phyloP scores from a whole-genome alignment of 176 grass and related monocot genomes.

The Raddia guianensis region DNA sequence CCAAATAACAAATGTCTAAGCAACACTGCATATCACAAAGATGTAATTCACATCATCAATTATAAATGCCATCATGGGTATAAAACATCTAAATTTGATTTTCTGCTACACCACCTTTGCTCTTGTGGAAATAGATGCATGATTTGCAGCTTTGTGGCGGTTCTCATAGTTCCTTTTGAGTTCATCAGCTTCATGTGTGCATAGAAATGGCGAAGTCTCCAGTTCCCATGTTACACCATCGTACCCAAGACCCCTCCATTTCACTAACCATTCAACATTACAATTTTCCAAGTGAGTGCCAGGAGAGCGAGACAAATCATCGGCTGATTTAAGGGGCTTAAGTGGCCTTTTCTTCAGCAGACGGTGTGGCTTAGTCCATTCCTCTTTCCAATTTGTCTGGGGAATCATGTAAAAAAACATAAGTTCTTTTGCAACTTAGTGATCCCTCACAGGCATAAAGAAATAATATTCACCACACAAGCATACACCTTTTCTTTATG shows the following conservation, averaged over 20 bases:
- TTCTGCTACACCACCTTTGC: constrained; percentile 45
- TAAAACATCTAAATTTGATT: constrained; percentile 10
- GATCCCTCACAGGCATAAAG: constrained; percentile 4
- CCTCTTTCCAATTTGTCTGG: constrained; percentile 77
- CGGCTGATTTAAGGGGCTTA: constrained; percentile 49
- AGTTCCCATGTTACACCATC: constrained; percentile 88
- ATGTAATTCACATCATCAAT: neutral
- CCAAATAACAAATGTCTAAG: constrained; percentile 14
- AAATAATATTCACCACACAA: constrained; percentile 28
- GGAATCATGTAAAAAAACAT: constrained; percentile 42
- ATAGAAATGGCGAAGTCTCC: constrained; percentile 65
- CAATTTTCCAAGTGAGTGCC: constrained; percentile 46
- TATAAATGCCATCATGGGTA: constrained; percentile 10
- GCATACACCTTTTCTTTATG: constrained; percentile 65
- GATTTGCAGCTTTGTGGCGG: constrained; percentile 37
- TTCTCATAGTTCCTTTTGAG: constrained; percentile 67
- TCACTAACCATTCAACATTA: constrained; percentile 83
- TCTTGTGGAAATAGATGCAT: constrained; percentile 38
- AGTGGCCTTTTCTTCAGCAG: constrained; percentile 69
- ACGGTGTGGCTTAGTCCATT: constrained; percentile 79
- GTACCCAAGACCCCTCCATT: constrained; percentile 86
- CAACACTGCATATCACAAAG: constrained; percentile 27
- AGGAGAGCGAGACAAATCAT: constrained; percentile 54
- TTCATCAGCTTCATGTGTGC: constrained; percentile 41
- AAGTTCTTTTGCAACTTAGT: constrained; percentile 33